Base-by-base conservation (phyloP, 176 grass and related monocot genomes). In the Microstegium vimineum region DNA sequence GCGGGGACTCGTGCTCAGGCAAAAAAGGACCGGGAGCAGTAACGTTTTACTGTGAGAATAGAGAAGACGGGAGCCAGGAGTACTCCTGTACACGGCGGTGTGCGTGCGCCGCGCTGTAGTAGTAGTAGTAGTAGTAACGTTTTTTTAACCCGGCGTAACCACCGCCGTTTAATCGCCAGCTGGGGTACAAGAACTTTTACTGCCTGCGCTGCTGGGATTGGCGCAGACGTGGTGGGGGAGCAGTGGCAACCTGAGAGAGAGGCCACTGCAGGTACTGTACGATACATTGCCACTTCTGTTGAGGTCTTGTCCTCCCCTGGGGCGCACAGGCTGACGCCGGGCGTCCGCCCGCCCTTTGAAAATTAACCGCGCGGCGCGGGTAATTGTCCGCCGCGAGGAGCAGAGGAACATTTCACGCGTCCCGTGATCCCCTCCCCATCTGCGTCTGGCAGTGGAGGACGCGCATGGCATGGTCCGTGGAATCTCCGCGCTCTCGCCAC, bases 241-340 rank as follows among this genome's bases (percentile, higher is more conserved):
- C 83, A 86, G 83, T 67, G 66, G 73, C 66, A 73, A 49, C 78
- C 83, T 86, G 83, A 86, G 78, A 73, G 83, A 86, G 78, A 73
- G 57, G 78, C 36, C 88, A 78, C 73, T 86, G 88, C 33, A 3
- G 78, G 43, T 64, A 46, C 83, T 8, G 88, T 78, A 86, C 57
- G 72, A 46, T 66, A 2, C 88, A 82, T 82, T 66, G 88, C 88
- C 78, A 82, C 83, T 86, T 90, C 45, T 89, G 87, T 71, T 85
- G 82, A 76, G 73, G 73, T 32, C 69, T 5, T 65, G 73, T 69
- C 60, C 83, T 72, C 56, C 38, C 16, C 31, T 30, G 86, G 75
- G 67, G 82, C 87, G 75, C 71, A 73, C 83, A 47, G 8, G 8
- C 37, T 8, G 0, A 25, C 49, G 6, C 65, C 83, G 25, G 11